Base-by-base conservation (phyloP, 129 eudicot species). In the Tagetes patula region DNA sequence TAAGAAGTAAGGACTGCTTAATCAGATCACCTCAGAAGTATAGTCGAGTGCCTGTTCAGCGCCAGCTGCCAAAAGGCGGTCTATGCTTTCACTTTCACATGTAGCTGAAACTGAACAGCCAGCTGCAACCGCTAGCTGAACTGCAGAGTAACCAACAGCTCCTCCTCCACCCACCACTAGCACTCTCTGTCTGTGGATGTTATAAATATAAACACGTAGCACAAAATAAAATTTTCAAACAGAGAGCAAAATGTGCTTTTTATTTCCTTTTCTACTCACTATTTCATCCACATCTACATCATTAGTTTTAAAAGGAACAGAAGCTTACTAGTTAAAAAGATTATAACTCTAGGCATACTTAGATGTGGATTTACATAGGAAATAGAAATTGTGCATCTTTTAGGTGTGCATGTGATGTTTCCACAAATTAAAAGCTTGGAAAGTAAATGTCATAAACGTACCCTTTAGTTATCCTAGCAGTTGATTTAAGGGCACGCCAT, bases 91-190 rank as follows among this genome's bases (percentile, higher is more conserved):
- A 45, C 77, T 72, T 72, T 86, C 97, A 82, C 96, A 91, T 39
- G 99, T 90, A 37, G 96, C 82, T 55, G 93, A 87, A 58, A 88
- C 97, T 56, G 83, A 87, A 79, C 97, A 94, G 27, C 99, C 96
- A 8, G 87, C 82, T 66, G 91, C 93, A 27, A 88, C 97, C 0
- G 99, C 85, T 39, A 94, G 87, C 84, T 94, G 99, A 82, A 94
- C 74, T 37, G 99, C 99, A 40, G 94, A 85, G 73, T 78, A 85
- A 72, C 99, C 99, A 33, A 94, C 99, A 65, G 99, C 97, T 73
- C 97, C 99, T 69, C 99, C 99, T 56, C 99, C 99, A 71, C 97
- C 99, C 10, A 94, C 68, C 74, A 94, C 89, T 65, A 94, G 75
- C 39, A 94, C 96, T 70, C 91, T 90, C 78, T 94, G 99, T 65